A percentile compares a stretch with the other conserved stretches of the same genome.
Conservation (phyloP, 2,329 filamentous ascomycete species). For the Eutypella sp. region DNA sequence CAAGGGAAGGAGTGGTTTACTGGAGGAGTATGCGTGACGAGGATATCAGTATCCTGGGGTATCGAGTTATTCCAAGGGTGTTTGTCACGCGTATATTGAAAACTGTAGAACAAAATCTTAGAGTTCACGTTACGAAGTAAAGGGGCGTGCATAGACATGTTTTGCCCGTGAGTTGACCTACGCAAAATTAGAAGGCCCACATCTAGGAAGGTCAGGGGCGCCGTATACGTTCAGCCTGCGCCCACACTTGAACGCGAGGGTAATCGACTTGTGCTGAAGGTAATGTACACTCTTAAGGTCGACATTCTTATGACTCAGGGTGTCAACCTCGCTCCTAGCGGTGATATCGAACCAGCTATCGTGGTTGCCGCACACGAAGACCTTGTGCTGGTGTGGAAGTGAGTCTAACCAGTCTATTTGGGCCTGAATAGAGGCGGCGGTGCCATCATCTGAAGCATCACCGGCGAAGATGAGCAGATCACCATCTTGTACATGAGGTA, state of each 20-base stretch:
- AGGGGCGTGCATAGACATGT: too few species aligned
- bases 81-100: constrained; percentile 63
- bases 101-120: constrained; percentile 36
- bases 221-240: constrained; percentile 71
- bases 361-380: constrained; percentile 84
- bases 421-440: constrained; percentile 67
- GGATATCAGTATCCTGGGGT: constrained; percentile 67
- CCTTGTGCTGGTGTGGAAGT: constrained; percentile 72
- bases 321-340: constrained; percentile 54
- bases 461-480: constrained; percentile 89
- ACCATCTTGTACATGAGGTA: constrained; percentile 61
- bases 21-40: constrained; percentile 79
- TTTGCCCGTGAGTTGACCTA: constrained; percentile 18
- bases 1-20: constrained; percentile 28
- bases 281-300: constrained; percentile 69
- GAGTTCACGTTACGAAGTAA: background rate
- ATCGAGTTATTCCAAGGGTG: constrained; percentile 71
- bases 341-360: constrained; percentile 76
- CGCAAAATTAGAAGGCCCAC: constrained; percentile 66
- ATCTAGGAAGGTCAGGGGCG: constrained; percentile 71
- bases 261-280: constrained; percentile 63
- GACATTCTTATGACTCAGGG: constrained; percentile 44
- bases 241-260: constrained; percentile 55
- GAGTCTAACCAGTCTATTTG: constrained; percentile 77
- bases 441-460: constrained; percentile 73